Base-by-base conservation (phyloP, 805 yeast species). In the Candida tibetensis region DNA sequence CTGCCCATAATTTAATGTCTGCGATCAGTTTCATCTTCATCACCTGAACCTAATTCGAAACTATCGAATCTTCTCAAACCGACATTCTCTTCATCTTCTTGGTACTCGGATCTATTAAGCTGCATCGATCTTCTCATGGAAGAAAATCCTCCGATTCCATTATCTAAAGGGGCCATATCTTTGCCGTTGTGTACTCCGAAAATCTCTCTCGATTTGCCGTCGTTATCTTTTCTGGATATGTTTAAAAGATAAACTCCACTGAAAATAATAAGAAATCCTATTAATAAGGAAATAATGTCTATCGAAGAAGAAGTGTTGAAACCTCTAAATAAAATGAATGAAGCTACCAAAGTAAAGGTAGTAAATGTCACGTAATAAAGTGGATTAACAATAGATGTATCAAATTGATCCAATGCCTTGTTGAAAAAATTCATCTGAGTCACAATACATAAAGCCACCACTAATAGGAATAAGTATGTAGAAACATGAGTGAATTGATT, bases 341-440 rank as follows among this genome's bases (percentile, higher is more conserved):
- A 86, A 1, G 96, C 96, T 38, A 77, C 72, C 51, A 88, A 71
- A 0, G 96, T 89, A 35, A 85, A 86, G 0, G 96, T 87, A 27
- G 96, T 88, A 66, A 88, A 89, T 1, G 95, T 81, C 38, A 88
- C 96, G 55, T 89, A 88, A 66, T 88, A 88, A 44, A 88, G 69
- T 22, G 96, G 96, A 60, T 88, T 88, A 39, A 88, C 96, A 49
- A 88, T 85, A 0, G 95, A 85, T 4, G 96, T 88, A 58, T 89
- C 96, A 53, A 88, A 88, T 60, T 86, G 95, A 51, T 90, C 96
- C 55, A 88, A 72, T 0, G 96, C 96, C 68, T 86, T 89, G 72
- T 88, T 88, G 71, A 88, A 86, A 59, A 85, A 88, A 67, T 86
- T 88, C 96, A 88, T 88, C 63, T 88, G 96, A 4, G 95, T 86